A percentile compares a stretch with the other conserved stretches of the same genome.
These are phyloP conservation scores for Candida maltosa DNA, from an alignment of 805 yeast species.

Conservation along the genomic window DNA sequence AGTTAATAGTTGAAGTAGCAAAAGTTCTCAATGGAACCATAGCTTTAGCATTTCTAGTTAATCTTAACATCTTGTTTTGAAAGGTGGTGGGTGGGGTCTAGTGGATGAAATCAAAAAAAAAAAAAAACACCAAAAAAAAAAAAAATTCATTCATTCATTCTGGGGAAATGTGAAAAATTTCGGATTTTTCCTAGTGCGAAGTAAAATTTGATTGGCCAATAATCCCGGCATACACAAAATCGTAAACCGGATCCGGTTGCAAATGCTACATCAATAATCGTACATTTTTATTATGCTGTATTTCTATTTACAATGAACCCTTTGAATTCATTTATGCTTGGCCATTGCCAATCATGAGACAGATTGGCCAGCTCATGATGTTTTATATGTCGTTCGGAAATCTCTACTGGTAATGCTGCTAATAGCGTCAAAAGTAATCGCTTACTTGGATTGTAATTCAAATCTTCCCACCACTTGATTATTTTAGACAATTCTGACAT, in stretches of 20 bases:
- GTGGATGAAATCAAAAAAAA: background rate
- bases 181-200: background rate
- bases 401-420: constrained; percentile 31
- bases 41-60: constrained; percentile 13
- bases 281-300: constrained; percentile 1
- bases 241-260: background rate
- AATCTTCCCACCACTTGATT: constrained; percentile 52
- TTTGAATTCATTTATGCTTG: constrained; percentile 19
- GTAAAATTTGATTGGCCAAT: constrained; percentile 3
- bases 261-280: background rate
- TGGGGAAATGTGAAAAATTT: background rate
- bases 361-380: constrained; percentile 20
- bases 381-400: constrained; percentile 32
- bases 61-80: constrained; percentile 24
- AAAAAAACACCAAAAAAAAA: background rate
- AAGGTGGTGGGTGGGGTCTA: background rate
- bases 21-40: constrained; percentile 21
- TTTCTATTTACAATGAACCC: background rate
- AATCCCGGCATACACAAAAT: background rate
- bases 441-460: constrained; percentile 41
- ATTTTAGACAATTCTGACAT: constrained; percentile 47
- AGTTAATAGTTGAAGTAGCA: constrained; percentile 22
- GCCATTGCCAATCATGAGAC: constrained; percentile 33
- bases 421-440: constrained; percentile 39
- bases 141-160: background rate